Base-by-base conservation (phyloP, 306 rosid genomes). In the Psophocarpus tetragonolobus region DNA sequence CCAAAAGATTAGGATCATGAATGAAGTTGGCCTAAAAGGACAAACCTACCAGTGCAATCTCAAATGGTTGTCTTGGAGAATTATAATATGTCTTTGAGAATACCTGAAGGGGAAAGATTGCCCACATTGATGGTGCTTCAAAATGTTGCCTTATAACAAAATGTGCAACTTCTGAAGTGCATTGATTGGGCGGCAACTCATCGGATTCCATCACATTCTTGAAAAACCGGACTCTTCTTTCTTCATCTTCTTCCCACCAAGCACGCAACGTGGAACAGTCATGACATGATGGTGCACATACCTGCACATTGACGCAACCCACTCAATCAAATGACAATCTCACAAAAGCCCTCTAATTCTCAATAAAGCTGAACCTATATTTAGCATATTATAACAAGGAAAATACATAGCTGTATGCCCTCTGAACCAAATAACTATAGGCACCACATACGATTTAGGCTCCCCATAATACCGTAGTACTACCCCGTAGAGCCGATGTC, bases 211-310 rank as follows among this genome's bases (percentile, higher is more conserved):
- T 78, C 61, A 92, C 81, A 51, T 27, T 82, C 83, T 90, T 88
- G 84, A 87, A 89, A 84, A 80, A 95, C 14, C 92, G 91, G 7
- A 27, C 82, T 42, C 99, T 83, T 86, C 99, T 89, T 24, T 92
- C 99, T 61, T 92, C 99, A 36, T 95, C 97, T 87, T 95, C 97
- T 82, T 95, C 99, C 99, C 99, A 95, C 99, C 99, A 95, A 72
- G 97, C 97, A 68, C 99, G 97, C 86, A 95, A 48, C 67, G 99
- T 89, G 60, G 97, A 91, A 82, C 95, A 88, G 85, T 95, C 99
- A 77, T 95, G 97, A 87, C 99, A 95, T 20, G 99, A 95, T 10
- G 99, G 96, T 75, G 99, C 94, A 71, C 99, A 95, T 57, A 95
- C 97, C 99, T 95, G 90, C 76, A 65, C 36, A 62, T 72, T 64